Evolutionary conservation across 2,329 filamentous ascomycete genomes (phyloP).

Genomic region (Lomentospora prolificans): DNA sequence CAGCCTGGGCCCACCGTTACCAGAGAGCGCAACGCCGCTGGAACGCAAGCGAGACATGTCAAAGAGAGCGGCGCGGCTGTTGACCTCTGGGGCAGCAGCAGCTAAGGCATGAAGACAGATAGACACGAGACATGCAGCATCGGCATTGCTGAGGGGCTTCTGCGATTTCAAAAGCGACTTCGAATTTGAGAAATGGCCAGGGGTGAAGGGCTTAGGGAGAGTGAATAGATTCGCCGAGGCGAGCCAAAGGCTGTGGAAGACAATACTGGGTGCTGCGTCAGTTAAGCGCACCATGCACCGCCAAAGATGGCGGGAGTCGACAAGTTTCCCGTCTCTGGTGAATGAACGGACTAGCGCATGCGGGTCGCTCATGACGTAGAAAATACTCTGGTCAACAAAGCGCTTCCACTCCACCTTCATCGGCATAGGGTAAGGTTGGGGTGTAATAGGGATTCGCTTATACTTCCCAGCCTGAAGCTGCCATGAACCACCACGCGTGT

Average conservation of each 20-base stretch:
- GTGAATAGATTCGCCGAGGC: constrained; percentile 48
- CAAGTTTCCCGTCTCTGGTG: constrained; percentile 37
- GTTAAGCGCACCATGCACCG: constrained; percentile 53
- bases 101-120: constrained; percentile 55
- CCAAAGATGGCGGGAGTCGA: constrained; percentile 53
- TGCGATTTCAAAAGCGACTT: constrained; percentile 25
- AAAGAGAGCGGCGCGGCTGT: constrained; percentile 37
- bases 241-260: constrained; percentile 57
- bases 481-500: constrained; percentile 8
- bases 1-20: constrained; percentile 35
- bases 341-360: constrained; percentile 47
- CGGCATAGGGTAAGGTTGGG: constrained; percentile 17
- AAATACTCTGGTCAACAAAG: constrained; percentile 56
- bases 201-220: constrained; percentile 36
- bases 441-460: constrained; percentile 4
- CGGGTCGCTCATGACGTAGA: constrained; percentile 52
- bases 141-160: constrained; percentile 31
- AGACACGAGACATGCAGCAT: constrained; percentile 44
- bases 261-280: constrained; percentile 44
- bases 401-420: constrained; percentile 42
- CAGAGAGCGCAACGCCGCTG: constrained; percentile 38
- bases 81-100: constrained; percentile 43
- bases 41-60: constrained; percentile 53
- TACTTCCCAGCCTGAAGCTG: constrained; percentile 6
- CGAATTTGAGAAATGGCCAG: constrained; percentile 26